Conservation (phyloP, 176 grass and related monocot species). For the Juncus inflexus region DNA sequence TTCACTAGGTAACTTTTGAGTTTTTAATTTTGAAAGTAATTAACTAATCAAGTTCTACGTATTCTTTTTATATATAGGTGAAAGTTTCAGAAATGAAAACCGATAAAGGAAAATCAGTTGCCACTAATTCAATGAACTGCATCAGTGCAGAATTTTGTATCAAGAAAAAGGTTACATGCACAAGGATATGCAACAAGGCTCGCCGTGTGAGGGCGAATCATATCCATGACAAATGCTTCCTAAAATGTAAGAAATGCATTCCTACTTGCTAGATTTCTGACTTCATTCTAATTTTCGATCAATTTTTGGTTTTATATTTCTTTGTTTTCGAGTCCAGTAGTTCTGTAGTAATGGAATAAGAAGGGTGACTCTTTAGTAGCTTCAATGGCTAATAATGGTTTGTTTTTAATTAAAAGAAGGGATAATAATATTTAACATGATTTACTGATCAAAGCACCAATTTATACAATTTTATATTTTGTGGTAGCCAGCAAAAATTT, state of each 20-base stretch:
- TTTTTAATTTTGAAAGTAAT: no score
- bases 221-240: slow-evolving; percentile 44
- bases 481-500: no score
- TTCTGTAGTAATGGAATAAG: slow-evolving; percentile 14
- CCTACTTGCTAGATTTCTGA: slow-evolving; percentile 62
- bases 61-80: no score
- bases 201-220: slow-evolving; percentile 31
- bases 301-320: not conserved
- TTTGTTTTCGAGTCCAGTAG: slow-evolving; percentile 1
- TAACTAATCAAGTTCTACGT: no score
- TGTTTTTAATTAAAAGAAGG: slow-evolving; percentile 1
- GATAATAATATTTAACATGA: slow-evolving; percentile 8
- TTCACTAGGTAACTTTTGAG: not conserved
- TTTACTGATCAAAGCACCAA: no score
- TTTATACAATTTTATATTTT: no score
- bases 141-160: slow-evolving; percentile 44
- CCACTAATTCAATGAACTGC: slow-evolving; percentile 39
- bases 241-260: slow-evolving; percentile 81
- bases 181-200: slow-evolving; percentile 53
- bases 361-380: slow-evolving; percentile 7
- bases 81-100: slow-evolving; percentile 4
- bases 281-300: not conserved
- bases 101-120: slow-evolving; percentile 1
- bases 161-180: slow-evolving; percentile 67
- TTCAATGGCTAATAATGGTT: slow-evolving; percentile 8